These are phyloP conservation scores for Rhizoctonia solani DNA, from an alignment of 1,284 basidiomycete species.

Conservation along the genomic window DNA sequence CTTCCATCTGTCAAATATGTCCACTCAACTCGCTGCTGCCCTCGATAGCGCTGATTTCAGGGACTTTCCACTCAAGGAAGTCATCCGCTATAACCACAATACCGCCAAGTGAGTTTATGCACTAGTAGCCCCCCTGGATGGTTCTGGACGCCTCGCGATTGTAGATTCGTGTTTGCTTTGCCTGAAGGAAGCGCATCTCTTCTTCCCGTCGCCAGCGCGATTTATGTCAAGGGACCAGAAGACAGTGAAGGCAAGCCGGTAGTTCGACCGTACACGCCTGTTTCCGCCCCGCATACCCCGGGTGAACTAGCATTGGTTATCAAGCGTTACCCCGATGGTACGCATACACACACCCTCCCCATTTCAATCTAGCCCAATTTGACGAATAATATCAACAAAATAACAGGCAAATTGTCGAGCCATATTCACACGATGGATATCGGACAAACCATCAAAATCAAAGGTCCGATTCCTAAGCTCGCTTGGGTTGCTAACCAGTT, in stretches of 20 bases:
- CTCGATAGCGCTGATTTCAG: constrained; percentile 73
- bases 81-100: constrained; percentile 93
- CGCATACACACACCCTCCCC: constrained; percentile 64
- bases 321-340: constrained; percentile 83
- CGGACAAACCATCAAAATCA: constrained; percentile 84
- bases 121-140: not conserved
- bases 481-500: constrained; percentile 75
- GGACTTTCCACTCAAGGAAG: constrained; percentile 81
- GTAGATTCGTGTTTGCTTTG: constrained; percentile 82
- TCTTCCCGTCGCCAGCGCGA: constrained; percentile 46
- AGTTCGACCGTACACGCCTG: constrained; percentile 85
- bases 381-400: not conserved
- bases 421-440: constrained; percentile 67
- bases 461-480: constrained; percentile 88
- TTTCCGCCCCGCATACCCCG: constrained; percentile 71
- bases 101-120: constrained; percentile 61
- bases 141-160: not conserved
- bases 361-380: not conserved
- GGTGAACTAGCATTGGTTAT: constrained; percentile 83
- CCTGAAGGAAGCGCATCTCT: constrained; percentile 58
- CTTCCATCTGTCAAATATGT: not conserved
- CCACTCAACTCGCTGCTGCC: constrained; percentile 44
- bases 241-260: constrained; percentile 69
- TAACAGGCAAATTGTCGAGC: constrained; percentile 48
- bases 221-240: constrained; percentile 52